Evolutionary conservation across 805 yeast species (phyloP), one percentile per base, ranked within the genome.

Genomic region (Candida awuae): DNA sequence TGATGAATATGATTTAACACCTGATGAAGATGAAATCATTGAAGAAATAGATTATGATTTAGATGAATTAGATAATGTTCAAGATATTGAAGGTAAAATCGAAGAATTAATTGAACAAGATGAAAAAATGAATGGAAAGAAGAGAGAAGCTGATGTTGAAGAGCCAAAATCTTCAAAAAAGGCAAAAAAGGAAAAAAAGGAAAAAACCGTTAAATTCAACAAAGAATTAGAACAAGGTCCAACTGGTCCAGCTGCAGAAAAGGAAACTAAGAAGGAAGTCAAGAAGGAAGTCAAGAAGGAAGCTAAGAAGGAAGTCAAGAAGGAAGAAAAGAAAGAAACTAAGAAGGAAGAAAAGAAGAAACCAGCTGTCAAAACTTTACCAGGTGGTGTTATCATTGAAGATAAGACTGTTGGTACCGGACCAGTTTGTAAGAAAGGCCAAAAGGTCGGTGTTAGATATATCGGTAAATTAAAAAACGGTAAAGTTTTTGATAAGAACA

Each of bases 401-500:
- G 98, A 92, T 71, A 82, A 94, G 66, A 78, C 81, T 46, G 63
- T 71, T 43, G 98, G 98, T 57, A 75, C 77, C 43, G 99, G 98
- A 46, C 78, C 85, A 54, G 70, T 71, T 48, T 95, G 94, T 60
- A 88, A 87, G 71, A 70, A 73, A 54, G 94, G 95, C 45, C 75
- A 84, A 68, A 85, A 75, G 62, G 95, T 92, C 50, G 94, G 95
- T 61, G 88, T 92, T 66, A 80, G 98, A 72, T 92, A 92, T 77
- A 84, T 92, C 53, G 98, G 98, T 62, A 94, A 92, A 72, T 79
- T 92, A 64, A 82, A 84, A 70, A 87, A 88, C 69, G 98, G 97
- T 54, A 85, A 85, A 63, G 87, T 84, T 35, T 92, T 92, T 52
- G 99, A 92, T 75, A 88, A 90, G 66, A 92, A 92, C 79, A 86